Evolutionary conservation across 139 green algal genomes (phyloP), one percentile per base, ranked within the genome.

Genomic region (Auxenochlorella pyrenoidosa): DNA sequence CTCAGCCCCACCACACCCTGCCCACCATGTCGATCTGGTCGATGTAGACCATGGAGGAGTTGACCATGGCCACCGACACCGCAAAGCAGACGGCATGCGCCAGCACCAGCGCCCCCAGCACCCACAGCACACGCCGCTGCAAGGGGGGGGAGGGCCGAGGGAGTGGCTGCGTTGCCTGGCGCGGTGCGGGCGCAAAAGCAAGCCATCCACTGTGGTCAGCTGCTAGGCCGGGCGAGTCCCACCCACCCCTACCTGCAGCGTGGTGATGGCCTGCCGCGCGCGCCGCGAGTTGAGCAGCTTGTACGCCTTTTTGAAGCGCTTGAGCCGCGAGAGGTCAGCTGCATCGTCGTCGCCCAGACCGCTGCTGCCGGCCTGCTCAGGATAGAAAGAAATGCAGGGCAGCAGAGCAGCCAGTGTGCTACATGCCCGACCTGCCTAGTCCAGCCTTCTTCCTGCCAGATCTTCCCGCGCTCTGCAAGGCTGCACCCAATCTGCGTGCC

Each of bases 261-360:
- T 72, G 79, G 73, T 84, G 79, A 84, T 84, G 58, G 79, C 79
- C 36, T 36, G 21, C 3, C 79, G 79, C 34, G 79, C 79, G 8
- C 79, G 54, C 36, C 18, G 3, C 13, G n/a, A 32, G 79, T 72
- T 84, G 36, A 84, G 79, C 79, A 84, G 54, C 79, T 84, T 84
- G 79, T 51, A 58, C 24, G 79, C 79, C 79, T 84, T 84, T 6
- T 54, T 72, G 79, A 58, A 84, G 54, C 79, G 79, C 79, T 84
- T 84, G 22, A 84, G 36, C 21, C 79, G 79, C 34, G 58, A 75
- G 79, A 58, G 54, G 79, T 84, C 79, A 16, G 60, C 79, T 24
- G 28, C 54, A 16, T 54, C 79, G 5, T 83, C 77, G 32, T 71
- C 79, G 2, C 24, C 76, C 76, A 79, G 19, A 0, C 73, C 73